Percentiles rank a stretch among this genome's conserved stretches.
Evolutionary conservation across 108 stramenopile species (phyloP).

Genomic region (Fistulifera pelliculosa): DNA sequence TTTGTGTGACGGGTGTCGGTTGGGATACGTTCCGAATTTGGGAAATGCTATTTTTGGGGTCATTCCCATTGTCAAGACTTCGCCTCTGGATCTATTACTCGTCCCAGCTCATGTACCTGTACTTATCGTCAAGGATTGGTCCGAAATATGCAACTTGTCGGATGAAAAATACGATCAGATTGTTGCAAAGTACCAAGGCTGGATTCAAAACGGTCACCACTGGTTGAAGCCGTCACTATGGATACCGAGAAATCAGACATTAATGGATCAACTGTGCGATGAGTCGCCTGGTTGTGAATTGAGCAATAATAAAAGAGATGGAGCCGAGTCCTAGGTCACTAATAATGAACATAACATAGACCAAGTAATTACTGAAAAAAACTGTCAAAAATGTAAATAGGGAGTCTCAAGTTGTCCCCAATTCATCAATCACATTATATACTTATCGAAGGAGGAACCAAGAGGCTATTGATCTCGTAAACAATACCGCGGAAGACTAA

Average conservation of each 20-base stretch:
- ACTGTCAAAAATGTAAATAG: no score
- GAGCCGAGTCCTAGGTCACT: no score
- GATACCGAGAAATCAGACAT: constrained; percentile 7
- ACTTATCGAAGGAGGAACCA: background rate
- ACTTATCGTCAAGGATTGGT: constrained; percentile 7
- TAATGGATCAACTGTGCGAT: constrained; percentile 8
- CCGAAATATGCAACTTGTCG: constrained; percentile 4
- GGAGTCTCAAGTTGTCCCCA: no score
- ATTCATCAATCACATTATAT: no score
- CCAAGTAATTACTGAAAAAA: no score
- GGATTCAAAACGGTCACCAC: constrained; percentile 2
- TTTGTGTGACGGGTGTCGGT: constrained; percentile 1
- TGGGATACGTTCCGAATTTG: constrained; percentile 9
- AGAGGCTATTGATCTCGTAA: background rate
- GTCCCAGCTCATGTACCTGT: constrained; percentile 8
- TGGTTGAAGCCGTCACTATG: constrained; percentile 10
- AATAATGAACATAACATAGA: no score
- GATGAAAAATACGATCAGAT: background rate
- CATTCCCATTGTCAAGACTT: constrained; percentile 5
- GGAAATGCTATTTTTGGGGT: constrained; percentile 9
- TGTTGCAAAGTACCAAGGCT: constrained; percentile 1
- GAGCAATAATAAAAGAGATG: no score
- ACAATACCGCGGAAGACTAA: background rate
- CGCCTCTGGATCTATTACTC: background rate
- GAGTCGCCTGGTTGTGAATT: constrained; percentile 9